Evolutionary conservation across 1,139 yeast species (phyloP).

Genomic region (Hyphopichia burtonii): DNA sequence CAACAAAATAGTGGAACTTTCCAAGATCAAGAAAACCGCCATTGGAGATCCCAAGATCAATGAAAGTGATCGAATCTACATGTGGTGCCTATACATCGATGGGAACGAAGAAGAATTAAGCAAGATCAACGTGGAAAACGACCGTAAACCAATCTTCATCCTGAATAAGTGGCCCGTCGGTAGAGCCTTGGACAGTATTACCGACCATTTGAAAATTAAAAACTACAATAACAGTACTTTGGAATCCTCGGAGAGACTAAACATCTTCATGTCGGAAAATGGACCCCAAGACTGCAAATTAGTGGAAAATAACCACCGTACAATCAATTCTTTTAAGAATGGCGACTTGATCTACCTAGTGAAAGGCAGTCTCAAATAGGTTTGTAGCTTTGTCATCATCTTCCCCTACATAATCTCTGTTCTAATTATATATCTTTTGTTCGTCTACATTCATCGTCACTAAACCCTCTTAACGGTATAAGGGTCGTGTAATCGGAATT

Average conservation of each 20-base stretch:
- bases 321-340: constrained; percentile 40
- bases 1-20: constrained; percentile 24
- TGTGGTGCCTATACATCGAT: constrained; percentile 56
- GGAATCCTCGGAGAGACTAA: constrained; percentile 40
- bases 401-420: too few relatives aligned
- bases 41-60: constrained; percentile 67
- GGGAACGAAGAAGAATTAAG: constrained; percentile 26
- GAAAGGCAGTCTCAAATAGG: constrained; percentile 38
- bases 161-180: constrained; percentile 76
- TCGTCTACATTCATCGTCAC: neutral
- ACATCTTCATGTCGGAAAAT: constrained; percentile 33
- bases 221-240: constrained; percentile 57
- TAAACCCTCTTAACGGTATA: too few relatives aligned
- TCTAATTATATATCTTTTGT: too few relatives aligned
- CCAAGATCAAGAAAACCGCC: constrained; percentile 50
- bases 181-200: constrained; percentile 67
- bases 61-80: constrained; percentile 55
- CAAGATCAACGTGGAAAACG: constrained; percentile 26
- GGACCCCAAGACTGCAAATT: neutral
- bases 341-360: constrained; percentile 58
- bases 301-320: constrained; percentile 39
- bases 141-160: constrained; percentile 46
- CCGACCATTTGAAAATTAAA: constrained; percentile 51
- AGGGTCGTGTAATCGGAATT: too few relatives aligned
- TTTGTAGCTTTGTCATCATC: too few relatives aligned